These are phyloP conservation scores for Brassica rapa DNA, from an alignment of 345 rosid species.

Conservation along the genomic window DNA sequence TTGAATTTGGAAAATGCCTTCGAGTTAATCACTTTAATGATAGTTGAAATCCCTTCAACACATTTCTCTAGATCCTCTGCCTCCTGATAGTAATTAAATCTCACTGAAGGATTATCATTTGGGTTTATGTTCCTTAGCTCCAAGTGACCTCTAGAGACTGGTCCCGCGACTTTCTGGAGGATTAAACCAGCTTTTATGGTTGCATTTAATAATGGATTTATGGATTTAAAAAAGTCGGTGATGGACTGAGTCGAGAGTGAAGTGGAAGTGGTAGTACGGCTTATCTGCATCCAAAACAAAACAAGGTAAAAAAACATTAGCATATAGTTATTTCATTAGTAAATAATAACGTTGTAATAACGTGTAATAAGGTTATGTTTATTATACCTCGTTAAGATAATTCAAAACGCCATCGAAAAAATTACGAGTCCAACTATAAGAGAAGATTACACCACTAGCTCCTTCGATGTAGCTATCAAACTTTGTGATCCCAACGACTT, in stretches of 20 bases:
- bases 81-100: slow-evolving; percentile 70
- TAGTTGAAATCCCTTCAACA: slow-evolving; percentile 56
- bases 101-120: slow-evolving; percentile 63
- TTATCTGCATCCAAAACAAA: slow-evolving; percentile 17
- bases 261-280: slow-evolving; percentile 18
- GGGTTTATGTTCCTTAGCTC: slow-evolving; percentile 51
- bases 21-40: slow-evolving; percentile 55
- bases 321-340: not conserved
- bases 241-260: slow-evolving; percentile 33
- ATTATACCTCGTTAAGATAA: slow-evolving; percentile 51
- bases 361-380: not conserved
- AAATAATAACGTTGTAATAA: not conserved
- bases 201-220: slow-evolving; percentile 40
- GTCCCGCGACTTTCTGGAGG: slow-evolving; percentile 54
- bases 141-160: slow-evolving; percentile 62
- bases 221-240: slow-evolving; percentile 40
- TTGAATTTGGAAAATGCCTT: slow-evolving; percentile 57
- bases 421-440: slow-evolving; percentile 47
- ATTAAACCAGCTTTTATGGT: slow-evolving; percentile 53
- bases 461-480: slow-evolving; percentile 59
- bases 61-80: slow-evolving; percentile 62
- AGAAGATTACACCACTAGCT: slow-evolving; percentile 54
- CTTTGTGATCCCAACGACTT: slow-evolving; percentile 65
- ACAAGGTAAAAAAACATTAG: not conserved
- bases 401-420: slow-evolving; percentile 38